A percentile compares a stretch with the other conserved stretches of the same genome.
These are phyloP conservation scores for Daldinia sp. DNA, from an alignment of 2,329 filamentous ascomycete species.

Conservation along the genomic window DNA sequence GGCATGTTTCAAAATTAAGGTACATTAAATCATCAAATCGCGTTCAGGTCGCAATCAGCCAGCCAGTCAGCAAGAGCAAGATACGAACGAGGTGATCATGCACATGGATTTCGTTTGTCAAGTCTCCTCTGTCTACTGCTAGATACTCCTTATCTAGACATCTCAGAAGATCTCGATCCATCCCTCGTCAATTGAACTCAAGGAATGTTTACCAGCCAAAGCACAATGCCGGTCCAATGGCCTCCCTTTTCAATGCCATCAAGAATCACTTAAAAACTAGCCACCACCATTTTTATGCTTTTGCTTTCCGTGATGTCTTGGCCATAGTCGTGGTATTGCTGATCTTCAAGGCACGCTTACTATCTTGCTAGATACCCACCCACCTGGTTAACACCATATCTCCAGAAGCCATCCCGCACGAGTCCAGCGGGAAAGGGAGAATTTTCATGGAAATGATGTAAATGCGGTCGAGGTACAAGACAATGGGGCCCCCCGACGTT, in stretches of 20 bases:
- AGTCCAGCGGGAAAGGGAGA: neutral
- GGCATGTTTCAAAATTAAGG: too few species aligned
- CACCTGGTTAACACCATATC: neutral
- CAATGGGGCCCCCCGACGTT: neutral
- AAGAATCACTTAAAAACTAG: constrained; percentile 7
- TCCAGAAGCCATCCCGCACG: neutral
- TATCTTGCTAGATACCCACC: neutral
- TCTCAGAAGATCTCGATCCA: constrained; percentile 30
- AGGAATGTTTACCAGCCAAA: constrained; percentile 34
- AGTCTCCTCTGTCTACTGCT: constrained; percentile 40
- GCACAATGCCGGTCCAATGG: constrained; percentile 29
- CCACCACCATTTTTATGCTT: constrained; percentile 12
- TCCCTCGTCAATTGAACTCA: constrained; percentile 24
- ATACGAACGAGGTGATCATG: constrained; percentile 18
- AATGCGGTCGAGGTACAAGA: neutral
- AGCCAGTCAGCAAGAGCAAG: too few species aligned
- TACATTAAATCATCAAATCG: neutral
- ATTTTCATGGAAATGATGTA: neutral
- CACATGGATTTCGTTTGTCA: constrained; percentile 28
- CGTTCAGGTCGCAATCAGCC: neutral
- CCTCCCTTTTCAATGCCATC: constrained; percentile 11
- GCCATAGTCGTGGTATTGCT: constrained; percentile 5
- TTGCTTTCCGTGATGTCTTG: neutral
- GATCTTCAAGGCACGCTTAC: constrained; percentile 1
- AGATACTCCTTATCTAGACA: constrained; percentile 42